Evolutionary conservation across 2,329 filamentous ascomycete genomes (phyloP), one percentile per base, ranked within the genome.

Genomic region (Aspergillus texensis): DNA sequence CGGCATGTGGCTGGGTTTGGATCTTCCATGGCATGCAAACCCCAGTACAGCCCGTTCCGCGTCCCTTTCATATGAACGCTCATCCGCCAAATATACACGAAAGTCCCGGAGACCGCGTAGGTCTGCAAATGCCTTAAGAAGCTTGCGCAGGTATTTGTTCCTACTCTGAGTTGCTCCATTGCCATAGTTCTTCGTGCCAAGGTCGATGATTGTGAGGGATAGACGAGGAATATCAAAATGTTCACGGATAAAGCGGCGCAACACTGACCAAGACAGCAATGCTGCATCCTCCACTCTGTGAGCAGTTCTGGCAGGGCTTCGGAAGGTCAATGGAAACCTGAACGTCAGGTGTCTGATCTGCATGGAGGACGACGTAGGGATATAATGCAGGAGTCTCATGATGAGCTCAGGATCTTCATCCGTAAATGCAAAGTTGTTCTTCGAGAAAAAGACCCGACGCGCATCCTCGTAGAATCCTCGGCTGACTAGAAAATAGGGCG

Each of bases 211-310:
- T 9, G 52, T 66, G 8, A 73, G 45, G 2, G 68, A 71, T 3
- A 73, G 64, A 28, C 60, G 59, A 6, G 64, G 19, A 19, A 73
- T 45, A 12, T 67, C 58, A 58, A 73, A 72, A 56, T 73, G 70
- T 46, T 73, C 70, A 16, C 68, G 71, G 46, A 73, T 71, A 48
- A 73, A 73, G n/a, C 71, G 71, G 14, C 68, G 65, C n/a, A 73
- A 30, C 28, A 71, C 68, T 11, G 65, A 61, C 71, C 71, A 73
- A 32, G 65, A 68, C 2, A 68, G 54, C 21, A 71, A 6, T 4
- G 61, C 41, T 12, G 58, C 41, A 2, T 69, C 65, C 41, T 70
- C 63, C 6, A 46, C 26, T 10, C 57, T 57, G 19, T 60, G 58
- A 6, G 48, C 36, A 32, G 57, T 58, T 26, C 64, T 57, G 21